phyloP scores from a whole-genome alignment of 805 yeast genomes.

The Candida ovalis region DNA sequence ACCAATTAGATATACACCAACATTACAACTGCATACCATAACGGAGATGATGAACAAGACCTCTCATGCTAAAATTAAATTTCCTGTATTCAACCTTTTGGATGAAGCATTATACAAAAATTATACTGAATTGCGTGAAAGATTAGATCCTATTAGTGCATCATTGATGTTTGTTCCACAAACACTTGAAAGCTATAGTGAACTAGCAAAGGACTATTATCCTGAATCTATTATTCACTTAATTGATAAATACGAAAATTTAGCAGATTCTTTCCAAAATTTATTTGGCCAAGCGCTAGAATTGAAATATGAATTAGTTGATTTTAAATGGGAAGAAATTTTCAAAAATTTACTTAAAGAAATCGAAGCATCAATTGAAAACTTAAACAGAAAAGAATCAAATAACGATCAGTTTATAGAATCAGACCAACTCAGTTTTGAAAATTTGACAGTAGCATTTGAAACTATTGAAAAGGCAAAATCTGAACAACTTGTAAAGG shows the following conservation, averaged over 20 bases:
- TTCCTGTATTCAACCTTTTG: constrained; percentile 37
- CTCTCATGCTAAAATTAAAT: constrained; percentile 18
- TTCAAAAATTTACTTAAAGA: constrained; percentile 46
- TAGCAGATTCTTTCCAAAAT: constrained; percentile 39
- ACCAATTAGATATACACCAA: constrained; percentile 33
- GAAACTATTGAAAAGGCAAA: constrained; percentile 20
- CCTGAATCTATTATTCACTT: constrained; percentile 32
- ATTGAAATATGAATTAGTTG: constrained; percentile 45
- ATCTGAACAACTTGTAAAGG: constrained; percentile 16
- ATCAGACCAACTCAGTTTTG: background rate
- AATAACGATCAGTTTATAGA: constrained; percentile 1
- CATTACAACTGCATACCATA: constrained; percentile 11
- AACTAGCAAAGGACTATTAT: constrained; percentile 26
- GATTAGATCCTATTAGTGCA: constrained; percentile 48
- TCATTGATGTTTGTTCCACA: constrained; percentile 50
- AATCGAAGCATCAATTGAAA: constrained; percentile 24
- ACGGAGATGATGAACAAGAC: constrained; percentile 7
- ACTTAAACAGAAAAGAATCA: constrained; percentile 20
- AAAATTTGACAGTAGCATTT: constrained; percentile 12
- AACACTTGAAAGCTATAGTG: constrained; percentile 42
- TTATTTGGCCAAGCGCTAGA: constrained; percentile 38
- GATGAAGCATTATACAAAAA: constrained; percentile 39
- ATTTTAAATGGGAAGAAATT: constrained; percentile 52
- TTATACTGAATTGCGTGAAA: constrained; percentile 38
- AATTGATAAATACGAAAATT: constrained; percentile 35